Base-by-base conservation (phyloP, 2,329 filamentous ascomycete genomes). In the Ophiocordyceps camponoti-floridani region DNA sequence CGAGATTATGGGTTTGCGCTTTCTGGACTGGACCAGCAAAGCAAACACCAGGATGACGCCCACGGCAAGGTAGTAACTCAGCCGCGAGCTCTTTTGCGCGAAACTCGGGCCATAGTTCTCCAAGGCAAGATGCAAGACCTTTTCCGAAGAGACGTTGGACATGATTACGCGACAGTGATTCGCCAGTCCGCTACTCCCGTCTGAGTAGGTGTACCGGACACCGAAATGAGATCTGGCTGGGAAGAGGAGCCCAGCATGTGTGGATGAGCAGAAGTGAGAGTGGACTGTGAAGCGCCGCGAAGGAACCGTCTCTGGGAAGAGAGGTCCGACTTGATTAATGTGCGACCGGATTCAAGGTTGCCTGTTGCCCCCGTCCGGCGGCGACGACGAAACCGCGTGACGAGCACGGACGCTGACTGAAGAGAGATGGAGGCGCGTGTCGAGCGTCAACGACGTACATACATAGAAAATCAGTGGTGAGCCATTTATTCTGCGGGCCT, bases 11-110 rank as follows among this genome's bases (percentile, higher is more conserved):
- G 8, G 6, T 33, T 52, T 51, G 37, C 54, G 52, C 44, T 60
- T 62, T 37, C 48, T 52, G 14, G 57, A 53, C 42, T 57, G 57
- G n/a, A 67, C 53, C n/a, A 63, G 37, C 60, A 63, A 70, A 19
- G 59, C 52, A 13, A 57, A 56, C 5, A 68, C 38, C 11, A 67
- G 42, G 19, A 65, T 47, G 13, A 58, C 50, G 12, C 52, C 55
- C 12, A 68, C 50, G n/a, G 61, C 59, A 28, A 62, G 50, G 49
- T 68, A 71, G 51, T 65, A 69, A 46, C 57, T 60, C 26, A 63
- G 53, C 26, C 58, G 46, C 7, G 54, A 18, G 40, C 18, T 8
- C 14, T 4, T 33, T 16, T 35, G 16, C 12, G 41, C 18, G 4
- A 23, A 16, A 16, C 10, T 14, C 3, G 40, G 31, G 19, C 11